Evolutionary conservation across 169 alveolate species (phyloP).

Genomic region (Eimeria praecox): DNA sequence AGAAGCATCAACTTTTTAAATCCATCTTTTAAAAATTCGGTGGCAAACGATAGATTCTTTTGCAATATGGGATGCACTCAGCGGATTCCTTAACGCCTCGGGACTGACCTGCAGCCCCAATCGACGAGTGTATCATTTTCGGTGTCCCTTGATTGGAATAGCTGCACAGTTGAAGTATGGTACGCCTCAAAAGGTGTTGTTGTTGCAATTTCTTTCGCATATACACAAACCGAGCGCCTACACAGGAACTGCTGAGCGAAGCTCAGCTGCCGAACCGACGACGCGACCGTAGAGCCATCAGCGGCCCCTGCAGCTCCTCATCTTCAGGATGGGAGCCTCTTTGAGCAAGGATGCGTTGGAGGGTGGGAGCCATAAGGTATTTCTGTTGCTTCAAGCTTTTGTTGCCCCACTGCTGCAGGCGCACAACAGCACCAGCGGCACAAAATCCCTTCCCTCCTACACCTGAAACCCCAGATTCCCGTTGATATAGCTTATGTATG

Average conservation of each 20-base stretch:
- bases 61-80: background rate
- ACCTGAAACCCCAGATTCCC: background rate
- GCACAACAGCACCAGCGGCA: background rate
- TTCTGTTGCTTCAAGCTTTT: background rate
- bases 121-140: background rate
- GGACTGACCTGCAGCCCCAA: constrained; percentile 7
- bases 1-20: background rate
- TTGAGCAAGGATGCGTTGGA: constrained; percentile 7
- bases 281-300: background rate
- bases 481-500: background rate
- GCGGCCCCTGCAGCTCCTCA: background rate
- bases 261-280: background rate
- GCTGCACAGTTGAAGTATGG: background rate
- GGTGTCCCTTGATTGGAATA: background rate
- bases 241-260: background rate
- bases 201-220: background rate
- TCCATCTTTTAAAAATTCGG: background rate
- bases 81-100: background rate
- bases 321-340: constrained; percentile 12
- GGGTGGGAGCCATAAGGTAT: background rate
- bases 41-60: background rate
- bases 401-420: background rate
- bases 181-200: background rate
- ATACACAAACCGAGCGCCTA: background rate
- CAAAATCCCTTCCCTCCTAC: background rate